A percentile compares a stretch with the other conserved stretches of the same genome.
These are phyloP conservation scores for Wickerhamomyces hampshirensis DNA, from an alignment of 805 yeast species.

Conservation along the genomic window DNA sequence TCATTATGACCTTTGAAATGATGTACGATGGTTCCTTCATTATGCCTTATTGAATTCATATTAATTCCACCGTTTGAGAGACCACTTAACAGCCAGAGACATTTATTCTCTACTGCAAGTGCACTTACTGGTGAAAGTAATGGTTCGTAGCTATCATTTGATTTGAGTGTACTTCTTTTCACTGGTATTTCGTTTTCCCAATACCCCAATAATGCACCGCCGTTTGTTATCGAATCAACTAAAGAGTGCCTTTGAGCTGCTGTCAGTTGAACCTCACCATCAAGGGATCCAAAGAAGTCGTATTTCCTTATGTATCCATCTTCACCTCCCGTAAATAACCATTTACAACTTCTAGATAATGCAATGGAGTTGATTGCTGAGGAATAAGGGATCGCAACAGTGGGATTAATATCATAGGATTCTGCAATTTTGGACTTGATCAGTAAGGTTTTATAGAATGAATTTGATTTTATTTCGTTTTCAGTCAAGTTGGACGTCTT, in stretches of 20 bases:
- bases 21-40: slow-evolving; percentile 77
- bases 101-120: slow-evolving; percentile 75
- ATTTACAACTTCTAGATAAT: slow-evolving; percentile 73
- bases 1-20: slow-evolving; percentile 68
- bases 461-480: slow-evolving; percentile 11
- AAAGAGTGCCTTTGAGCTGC: slow-evolving; percentile 87
- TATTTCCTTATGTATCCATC: slow-evolving; percentile 92
- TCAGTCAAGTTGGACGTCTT: slow-evolving; percentile 4
- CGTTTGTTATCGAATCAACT: slow-evolving; percentile 79
- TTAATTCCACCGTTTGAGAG: slow-evolving; percentile 81
- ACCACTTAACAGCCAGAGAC: slow-evolving; percentile 83
- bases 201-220: slow-evolving; percentile 77
- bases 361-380: slow-evolving; percentile 75
- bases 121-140: slow-evolving; percentile 81
- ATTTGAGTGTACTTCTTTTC: slow-evolving; percentile 32
- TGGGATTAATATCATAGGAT: slow-evolving; percentile 70
- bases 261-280: slow-evolving; percentile 82
- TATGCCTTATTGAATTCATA: slow-evolving; percentile 74
- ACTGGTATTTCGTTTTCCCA: slow-evolving; percentile 97
- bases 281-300: slow-evolving; percentile 79
- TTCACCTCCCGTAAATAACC: slow-evolving; percentile 91
- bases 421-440: slow-evolving; percentile 47
- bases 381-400: slow-evolving; percentile 83
- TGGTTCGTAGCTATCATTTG: slow-evolving; percentile 42
- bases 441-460: slow-evolving; percentile 29